Evolutionary conservation across 768 basidiomycete species (phyloP), one percentile per base, ranked within the genome.

Genomic region (Guyanaporus albipodus): DNA sequence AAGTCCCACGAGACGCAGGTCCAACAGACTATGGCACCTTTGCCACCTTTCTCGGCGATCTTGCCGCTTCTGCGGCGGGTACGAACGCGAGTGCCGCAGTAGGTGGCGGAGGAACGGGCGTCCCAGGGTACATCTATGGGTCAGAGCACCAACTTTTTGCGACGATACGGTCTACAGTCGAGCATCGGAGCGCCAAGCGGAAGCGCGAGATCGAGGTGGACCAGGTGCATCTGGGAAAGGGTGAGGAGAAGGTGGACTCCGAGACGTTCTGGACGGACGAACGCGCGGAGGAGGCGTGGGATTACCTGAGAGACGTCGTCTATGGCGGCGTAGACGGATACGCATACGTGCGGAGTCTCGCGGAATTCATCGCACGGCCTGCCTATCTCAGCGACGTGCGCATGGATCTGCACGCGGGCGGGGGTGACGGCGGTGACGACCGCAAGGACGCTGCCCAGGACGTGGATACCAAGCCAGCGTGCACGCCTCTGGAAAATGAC

Each of bases 271-370:
- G 79, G 76, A 73, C 68, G 19, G 60, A 68, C 11, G 69, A 68
- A 39, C 68, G 72, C 6, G 79, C 76, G 11, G 62, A 63, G n/a
- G 72, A 75, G 19, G 85, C 77, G 2, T 83, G 87, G 64, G 74
- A 72, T n/a, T 87, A 83, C 55, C 37, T 90, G 15, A 67, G 76
- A 17, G 84, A 88, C 58, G 59, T 87, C n/a, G 86, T 90, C 0
- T 90, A 89, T 58, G 87, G 88, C 0, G 87, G 88, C 37, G 72
- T 80, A 0, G 85, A 87, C 46, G 87, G 88, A 2, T 65, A 81
- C 22, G 87, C 87, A 6, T 90, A 90, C 61, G 75, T 83, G 42
- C 73, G 83, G 49, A 90, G 88, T 60, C 56, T 91, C 44, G 87
- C 86, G 21, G 83, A 86, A 63, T 91, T 90, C 52, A 71, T 83